Base-by-base conservation (phyloP, 2,329 filamentous ascomycete genomes). In the Dendrostoma leiphaemia region DNA sequence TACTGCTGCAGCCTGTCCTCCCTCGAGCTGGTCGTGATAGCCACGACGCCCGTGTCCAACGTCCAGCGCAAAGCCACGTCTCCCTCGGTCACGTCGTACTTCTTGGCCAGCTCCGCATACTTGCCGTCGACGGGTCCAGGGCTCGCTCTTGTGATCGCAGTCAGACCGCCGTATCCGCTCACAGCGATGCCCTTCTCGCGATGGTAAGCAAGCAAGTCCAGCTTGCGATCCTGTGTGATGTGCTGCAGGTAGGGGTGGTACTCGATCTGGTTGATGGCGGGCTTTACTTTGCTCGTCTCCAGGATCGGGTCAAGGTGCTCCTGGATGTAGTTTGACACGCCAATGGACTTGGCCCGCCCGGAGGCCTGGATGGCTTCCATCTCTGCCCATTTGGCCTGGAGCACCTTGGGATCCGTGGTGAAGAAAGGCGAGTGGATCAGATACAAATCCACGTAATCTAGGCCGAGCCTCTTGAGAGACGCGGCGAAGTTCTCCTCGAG, bases 261-360 rank as follows among this genome's bases (percentile, higher is more conserved):
- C 71, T 91, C 88, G 62, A 91, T 86, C 73, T 91, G 88, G 70
- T 91, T 90, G 53, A 86, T 80, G 3, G 81, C 82, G 1, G 88
- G 88, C 1, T 73, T 64, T 50, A 86, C 67, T 60, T 76, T 79
- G 41, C 83, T 83, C 6, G 81, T 80, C 65, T 77, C 68, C 1
- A 84, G 69, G 38, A 84, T 65, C 3, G 69, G 64, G 63, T 83
- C 75, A 8, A 85, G 66, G 54, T 84, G 69, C 37, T 71, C 63
- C 60, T 77, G 71, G 29, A 78, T 63, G 64, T 88, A 91, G 72
- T 91, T 91, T 61, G 84, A 88, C n/a, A 91, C 83, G 40, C 88
- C 88, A 60, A 91, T 89, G 46, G 84, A 81, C 62, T 75, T 79
- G 43, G 81, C 82, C 58, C 80, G 79, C 58, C 85, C 85, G 3